Evolutionary conservation across 139 green algal species (phyloP).

Genomic region (Chlamydomonas applanata): DNA sequence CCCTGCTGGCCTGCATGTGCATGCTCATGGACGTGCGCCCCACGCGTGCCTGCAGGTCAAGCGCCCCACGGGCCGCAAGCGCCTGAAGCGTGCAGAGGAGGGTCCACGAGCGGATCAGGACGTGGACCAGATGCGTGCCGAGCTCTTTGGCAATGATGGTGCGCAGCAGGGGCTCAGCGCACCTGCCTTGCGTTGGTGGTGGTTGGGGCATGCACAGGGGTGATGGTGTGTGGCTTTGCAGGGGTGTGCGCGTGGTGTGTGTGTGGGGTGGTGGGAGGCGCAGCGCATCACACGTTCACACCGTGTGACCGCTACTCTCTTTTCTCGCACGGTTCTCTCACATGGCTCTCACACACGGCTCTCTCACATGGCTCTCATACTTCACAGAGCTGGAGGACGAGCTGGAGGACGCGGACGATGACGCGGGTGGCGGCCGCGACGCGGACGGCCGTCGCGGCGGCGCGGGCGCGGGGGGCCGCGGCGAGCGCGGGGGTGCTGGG

Average conservation of each 20-base stretch:
- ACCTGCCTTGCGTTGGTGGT: too few species aligned
- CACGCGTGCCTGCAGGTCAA: slow-evolving; percentile 30
- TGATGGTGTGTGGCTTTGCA: background rate
- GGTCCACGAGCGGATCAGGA: slow-evolving; percentile 28
- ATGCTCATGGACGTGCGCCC: background rate
- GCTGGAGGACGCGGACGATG: slow-evolving; percentile 42
- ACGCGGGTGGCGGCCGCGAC: slow-evolving; percentile 1
- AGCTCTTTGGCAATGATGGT: slow-evolving; percentile 76
- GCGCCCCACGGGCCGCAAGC: slow-evolving; percentile 50
- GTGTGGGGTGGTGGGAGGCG: background rate
- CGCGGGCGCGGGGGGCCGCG: background rate
- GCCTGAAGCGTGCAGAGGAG: slow-evolving; percentile 60
- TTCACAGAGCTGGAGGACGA: slow-evolving; percentile 72
- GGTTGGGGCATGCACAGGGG: too few species aligned
- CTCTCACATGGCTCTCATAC: background rate
- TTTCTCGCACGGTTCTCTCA: background rate
- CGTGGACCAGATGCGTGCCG: slow-evolving; percentile 57
- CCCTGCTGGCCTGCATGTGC: too few species aligned
- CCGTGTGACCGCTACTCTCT: background rate
- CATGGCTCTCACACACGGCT: background rate
- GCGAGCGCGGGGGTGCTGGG: background rate
- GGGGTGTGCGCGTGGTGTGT: background rate
- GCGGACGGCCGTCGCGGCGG: background rate
- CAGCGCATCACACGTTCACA: background rate
- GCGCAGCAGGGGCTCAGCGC: too few species aligned